Evolutionary conservation across 139 green algal species (phyloP), one percentile per base, ranked within the genome.

Genomic region (Trebouxia sp.): DNA sequence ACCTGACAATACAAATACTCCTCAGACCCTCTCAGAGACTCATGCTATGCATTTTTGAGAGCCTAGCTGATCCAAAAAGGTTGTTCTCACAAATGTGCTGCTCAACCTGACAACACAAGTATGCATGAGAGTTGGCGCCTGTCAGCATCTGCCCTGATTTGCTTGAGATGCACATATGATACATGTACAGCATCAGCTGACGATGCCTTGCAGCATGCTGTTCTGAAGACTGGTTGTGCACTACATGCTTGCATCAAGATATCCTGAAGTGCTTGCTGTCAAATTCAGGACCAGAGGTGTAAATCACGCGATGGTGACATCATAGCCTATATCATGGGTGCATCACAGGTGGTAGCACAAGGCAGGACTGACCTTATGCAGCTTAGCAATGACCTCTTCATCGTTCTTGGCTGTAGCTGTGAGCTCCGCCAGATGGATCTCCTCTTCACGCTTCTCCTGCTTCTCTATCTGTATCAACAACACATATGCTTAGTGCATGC

Each of bases 11-110:
- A 15, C 37, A 50, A 47, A 14, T 6, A 5, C 3, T 26, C 20
- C 20, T 14, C 47, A 53, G 20, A 17, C 47, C n/a, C 85, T 7
- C 67, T 88, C 28, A 92, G 58, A 39, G 75, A 20, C 22, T 80
- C 69, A n/a, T n/a, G n/a, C 75, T 42, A 6, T 53, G 50, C 5
- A n/a, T n/a, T 72, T 78, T 6, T 74, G 79, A 28, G 65, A n/a
- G 22, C 48, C 78, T 56, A 94, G 78, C 65, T 87, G 82, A 47
- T 94, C 85, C 5, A 76, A 82, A 47, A 93, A 94, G 80, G 66
- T 88, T 85, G 53, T 92, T 89, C 39, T 89, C 88, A n/a, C 91
- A 87, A 39, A 94, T 87, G 84, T 94, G 91, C 76, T 87, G 81
- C 83, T 91, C 87, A 35, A 89, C 78, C 78, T 84, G 26, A n/a